phyloP scores from a whole-genome alignment of 2,329 filamentous ascomycete genomes.

The Tothia fuscella region DNA sequence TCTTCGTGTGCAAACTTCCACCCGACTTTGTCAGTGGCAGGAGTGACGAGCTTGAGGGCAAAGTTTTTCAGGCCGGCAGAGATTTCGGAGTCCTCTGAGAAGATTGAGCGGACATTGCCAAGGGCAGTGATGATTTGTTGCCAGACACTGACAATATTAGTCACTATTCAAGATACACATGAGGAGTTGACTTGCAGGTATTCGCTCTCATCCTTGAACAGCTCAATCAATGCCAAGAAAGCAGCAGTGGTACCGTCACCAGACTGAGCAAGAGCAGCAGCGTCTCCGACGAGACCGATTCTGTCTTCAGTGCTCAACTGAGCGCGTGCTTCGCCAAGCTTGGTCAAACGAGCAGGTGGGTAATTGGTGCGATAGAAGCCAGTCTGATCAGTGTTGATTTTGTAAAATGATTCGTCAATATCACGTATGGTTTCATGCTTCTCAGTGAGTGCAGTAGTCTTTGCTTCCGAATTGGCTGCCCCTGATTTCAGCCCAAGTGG shows the following conservation, averaged over 20 bases:
- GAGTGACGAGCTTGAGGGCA: slow-evolving; percentile 61
- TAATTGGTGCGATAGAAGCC: slow-evolving; percentile 94
- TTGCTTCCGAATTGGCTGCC: slow-evolving; percentile 47
- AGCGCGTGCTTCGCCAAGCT: slow-evolving; percentile 65
- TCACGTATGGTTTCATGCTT: slow-evolving; percentile 68
- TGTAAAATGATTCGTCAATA: slow-evolving; percentile 74
- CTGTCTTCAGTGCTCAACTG: slow-evolving; percentile 76
- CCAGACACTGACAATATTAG: slow-evolving; percentile 52
- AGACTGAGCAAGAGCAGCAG: slow-evolving; percentile 76
- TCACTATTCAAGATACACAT: background rate
- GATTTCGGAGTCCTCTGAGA: slow-evolving; percentile 62
- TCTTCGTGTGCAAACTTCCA: slow-evolving; percentile 74
- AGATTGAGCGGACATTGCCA: slow-evolving; percentile 68
- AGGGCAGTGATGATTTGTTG: slow-evolving; percentile 70
- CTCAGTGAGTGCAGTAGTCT: slow-evolving; percentile 55
- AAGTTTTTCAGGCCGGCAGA: slow-evolving; percentile 67
- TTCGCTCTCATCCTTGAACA: slow-evolving; percentile 70
- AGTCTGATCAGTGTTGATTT: slow-evolving; percentile 79
- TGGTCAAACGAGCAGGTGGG: slow-evolving; percentile 67
- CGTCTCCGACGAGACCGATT: slow-evolving; percentile 83
- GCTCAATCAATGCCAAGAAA: slow-evolving; percentile 70
- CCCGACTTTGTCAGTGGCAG: slow-evolving; percentile 66
- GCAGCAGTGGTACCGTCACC: slow-evolving; percentile 74
- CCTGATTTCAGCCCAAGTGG: slow-evolving; percentile 71
- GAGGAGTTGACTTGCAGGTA: slow-evolving; percentile 45